Base-by-base conservation (phyloP, 305 asterid species). In the Caryopteris hybrid region DNA sequence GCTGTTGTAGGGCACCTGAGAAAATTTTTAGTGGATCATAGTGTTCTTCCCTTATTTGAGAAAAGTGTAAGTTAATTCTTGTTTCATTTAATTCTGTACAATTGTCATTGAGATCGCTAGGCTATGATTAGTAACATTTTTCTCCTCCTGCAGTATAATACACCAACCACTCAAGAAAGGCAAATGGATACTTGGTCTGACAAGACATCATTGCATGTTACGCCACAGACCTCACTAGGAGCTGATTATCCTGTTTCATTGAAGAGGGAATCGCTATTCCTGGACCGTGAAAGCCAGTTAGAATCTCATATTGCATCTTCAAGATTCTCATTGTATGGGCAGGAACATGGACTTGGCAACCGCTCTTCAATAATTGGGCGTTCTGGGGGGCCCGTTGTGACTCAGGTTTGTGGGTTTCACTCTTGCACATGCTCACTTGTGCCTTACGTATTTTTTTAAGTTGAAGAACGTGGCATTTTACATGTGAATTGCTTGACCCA, bases 11-110 rank as follows among this genome's bases (percentile, higher is more conserved):
- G 84, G 29, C 96, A 89, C 61, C 85, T 92, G 53, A 87, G 98
- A 69, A 89, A 86, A 78, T 92, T 92, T 63, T 74, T 92, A 79
- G 95, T 92, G 58, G 98, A 92, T 85, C 92, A 83, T 3, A 85
- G 84, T 36, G 89, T 92, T 69, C 85, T 92, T 60, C 96, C 98
- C 36, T 75, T 92, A 60, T 89, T 92, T 51, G 96, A 89, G 83
- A 88, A 88, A 76, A 82, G 73, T 60, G 98, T 92, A 81, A 86
- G 92, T 78, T 14, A 2, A 20, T 41, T 70, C 27, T 72, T 61
- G 57, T 34, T 61, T 70, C 47, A 12, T 73, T 58, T 64, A 22
- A 36, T 36, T 3, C 10, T 36, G 41, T 36, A 5, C 7, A 6
- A 6, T 51, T 36, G 68, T 61, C 18, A 22, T 25, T 56, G 53